A percentile compares a stretch with the other conserved stretches of the same genome.
phyloP scores from a whole-genome alignment of 2,329 filamentous ascomycete genomes.

The Colletotrichum filicis region DNA sequence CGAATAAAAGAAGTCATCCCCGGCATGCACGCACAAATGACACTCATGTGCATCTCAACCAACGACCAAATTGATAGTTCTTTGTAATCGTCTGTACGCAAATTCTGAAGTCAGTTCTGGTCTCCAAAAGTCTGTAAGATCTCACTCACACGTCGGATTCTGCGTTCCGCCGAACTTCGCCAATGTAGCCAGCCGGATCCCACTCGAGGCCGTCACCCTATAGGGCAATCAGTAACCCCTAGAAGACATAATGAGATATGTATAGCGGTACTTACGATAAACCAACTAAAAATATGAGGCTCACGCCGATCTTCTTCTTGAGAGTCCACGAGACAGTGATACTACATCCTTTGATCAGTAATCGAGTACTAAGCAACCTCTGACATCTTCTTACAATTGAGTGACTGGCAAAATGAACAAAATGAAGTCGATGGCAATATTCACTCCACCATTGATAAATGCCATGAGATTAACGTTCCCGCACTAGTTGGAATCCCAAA shows the following conservation, averaged over 20 bases:
- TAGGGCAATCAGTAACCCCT: neutral
- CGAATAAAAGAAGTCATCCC: slow-evolving; percentile 23
- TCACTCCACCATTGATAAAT: slow-evolving; percentile 6
- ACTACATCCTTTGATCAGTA: neutral
- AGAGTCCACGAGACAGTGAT: slow-evolving; percentile 18
- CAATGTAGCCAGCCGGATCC: slow-evolving; percentile 18
- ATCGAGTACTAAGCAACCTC: neutral
- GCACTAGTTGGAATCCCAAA: neutral
- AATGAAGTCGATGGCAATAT: slow-evolving; percentile 11
- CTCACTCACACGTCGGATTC: slow-evolving; percentile 17
- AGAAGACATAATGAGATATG: accelerated
- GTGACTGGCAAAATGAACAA: slow-evolving; percentile 23
- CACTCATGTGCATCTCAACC: slow-evolving; percentile 24
- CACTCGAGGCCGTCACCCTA: slow-evolving; percentile 18
- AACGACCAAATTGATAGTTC: slow-evolving; percentile 15
- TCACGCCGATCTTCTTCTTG: slow-evolving; percentile 14
- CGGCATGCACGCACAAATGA: slow-evolving; percentile 32
- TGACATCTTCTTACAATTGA: slow-evolving; percentile 11
- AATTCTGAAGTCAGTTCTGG: neutral
- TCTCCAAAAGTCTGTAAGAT: no score
- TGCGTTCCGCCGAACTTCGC: neutral
- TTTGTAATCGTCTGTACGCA: slow-evolving; percentile 7
- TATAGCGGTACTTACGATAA: neutral
- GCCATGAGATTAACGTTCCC: neutral
- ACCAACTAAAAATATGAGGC: slow-evolving; percentile 22